These are phyloP conservation scores for Pleurotus sapidus DNA, from an alignment of 768 basidiomycete species.

Conservation along the genomic window DNA sequence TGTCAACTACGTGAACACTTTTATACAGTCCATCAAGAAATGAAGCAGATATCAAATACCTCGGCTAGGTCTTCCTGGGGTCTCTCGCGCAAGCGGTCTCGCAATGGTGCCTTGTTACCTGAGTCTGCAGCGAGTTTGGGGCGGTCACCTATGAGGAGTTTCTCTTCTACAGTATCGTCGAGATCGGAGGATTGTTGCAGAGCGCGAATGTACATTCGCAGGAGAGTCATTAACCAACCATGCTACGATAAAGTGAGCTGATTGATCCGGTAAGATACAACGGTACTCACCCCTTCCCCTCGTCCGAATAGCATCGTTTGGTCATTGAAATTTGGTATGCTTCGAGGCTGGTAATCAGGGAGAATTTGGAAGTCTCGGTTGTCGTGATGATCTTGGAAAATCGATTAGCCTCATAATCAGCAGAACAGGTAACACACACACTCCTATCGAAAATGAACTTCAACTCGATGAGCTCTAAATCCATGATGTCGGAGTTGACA, in stretches of 20 bases:
- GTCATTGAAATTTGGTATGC: slow-evolving; percentile 48
- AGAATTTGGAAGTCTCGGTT: slow-evolving; percentile 85
- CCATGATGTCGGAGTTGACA: slow-evolving; percentile 67
- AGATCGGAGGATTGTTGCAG: slow-evolving; percentile 79
- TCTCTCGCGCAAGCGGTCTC: slow-evolving; percentile 53
- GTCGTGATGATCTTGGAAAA: slow-evolving; percentile 65
- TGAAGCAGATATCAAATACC: slow-evolving; percentile 27
- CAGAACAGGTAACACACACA: slow-evolving; percentile 27
- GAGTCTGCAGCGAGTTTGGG: slow-evolving; percentile 60
- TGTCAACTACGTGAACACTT: slow-evolving; percentile 49
- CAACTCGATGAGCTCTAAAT: slow-evolving; percentile 81
- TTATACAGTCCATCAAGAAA: slow-evolving; percentile 8
- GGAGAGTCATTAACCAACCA: slow-evolving; percentile 69
- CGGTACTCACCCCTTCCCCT: slow-evolving; percentile 54
- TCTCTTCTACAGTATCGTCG: slow-evolving; percentile 79
- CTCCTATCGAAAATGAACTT: slow-evolving; percentile 80
- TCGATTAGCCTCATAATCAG: not conserved
- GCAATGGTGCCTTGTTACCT: slow-evolving; percentile 47
- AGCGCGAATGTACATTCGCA: slow-evolving; percentile 75
- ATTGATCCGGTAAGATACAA: not conserved
- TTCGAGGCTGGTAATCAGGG: slow-evolving; percentile 71
- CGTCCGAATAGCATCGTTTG: slow-evolving; percentile 69
- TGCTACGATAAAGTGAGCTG: slow-evolving; percentile 34
- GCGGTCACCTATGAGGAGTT: slow-evolving; percentile 76
- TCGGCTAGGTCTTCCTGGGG: slow-evolving; percentile 52